Conservation (phyloP, 768 basidiomycete species). For the Mycena polygramma region DNA sequence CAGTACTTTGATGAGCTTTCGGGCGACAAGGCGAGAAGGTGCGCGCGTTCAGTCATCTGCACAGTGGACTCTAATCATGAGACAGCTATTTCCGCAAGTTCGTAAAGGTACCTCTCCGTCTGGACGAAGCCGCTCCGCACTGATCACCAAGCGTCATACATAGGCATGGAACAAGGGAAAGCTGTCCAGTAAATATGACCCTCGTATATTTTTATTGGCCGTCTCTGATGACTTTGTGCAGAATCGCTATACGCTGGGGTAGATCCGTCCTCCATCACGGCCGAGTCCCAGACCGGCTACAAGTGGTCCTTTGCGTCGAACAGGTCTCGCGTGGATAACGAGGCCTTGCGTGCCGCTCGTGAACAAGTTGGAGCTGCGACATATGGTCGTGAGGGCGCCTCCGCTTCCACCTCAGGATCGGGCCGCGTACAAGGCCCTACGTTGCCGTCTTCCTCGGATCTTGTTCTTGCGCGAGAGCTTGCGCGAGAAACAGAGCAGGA, state of each 20-base stretch:
- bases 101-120: conserved; percentile 68
- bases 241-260: conserved; percentile 74
- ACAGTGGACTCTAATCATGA: conserved; percentile 47
- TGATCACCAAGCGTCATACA: conserved; percentile 42
- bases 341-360: conserved; percentile 70
- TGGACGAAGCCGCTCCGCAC: conserved; percentile 7
- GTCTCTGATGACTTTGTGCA: conserved; percentile 36
- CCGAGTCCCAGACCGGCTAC: conserved; percentile 82
- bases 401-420: conserved; percentile 44
- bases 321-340: conserved; percentile 66
- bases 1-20: conserved; percentile 91
- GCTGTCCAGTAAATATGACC: conserved; percentile 65
- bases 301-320: conserved; percentile 91
- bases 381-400: conserved; percentile 46
- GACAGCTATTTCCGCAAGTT: conserved; percentile 93
- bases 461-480: conserved; percentile 77
- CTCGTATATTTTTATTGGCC: conserved; percentile 4
- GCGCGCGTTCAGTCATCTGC: conserved; percentile 41
- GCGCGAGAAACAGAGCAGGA: conserved; percentile 63
- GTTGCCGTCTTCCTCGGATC: conserved; percentile 77
- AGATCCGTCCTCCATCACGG: conserved; percentile 64
- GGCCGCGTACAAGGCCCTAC: conserved; percentile 75
- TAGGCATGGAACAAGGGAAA: conserved; percentile 88
- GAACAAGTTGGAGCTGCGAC: conserved; percentile 70
- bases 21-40: conserved; percentile 82